Evolutionary conservation across 257 asterid species (phyloP), one percentile per base, ranked within the genome.

Genomic region (Solanum stenotomum): DNA sequence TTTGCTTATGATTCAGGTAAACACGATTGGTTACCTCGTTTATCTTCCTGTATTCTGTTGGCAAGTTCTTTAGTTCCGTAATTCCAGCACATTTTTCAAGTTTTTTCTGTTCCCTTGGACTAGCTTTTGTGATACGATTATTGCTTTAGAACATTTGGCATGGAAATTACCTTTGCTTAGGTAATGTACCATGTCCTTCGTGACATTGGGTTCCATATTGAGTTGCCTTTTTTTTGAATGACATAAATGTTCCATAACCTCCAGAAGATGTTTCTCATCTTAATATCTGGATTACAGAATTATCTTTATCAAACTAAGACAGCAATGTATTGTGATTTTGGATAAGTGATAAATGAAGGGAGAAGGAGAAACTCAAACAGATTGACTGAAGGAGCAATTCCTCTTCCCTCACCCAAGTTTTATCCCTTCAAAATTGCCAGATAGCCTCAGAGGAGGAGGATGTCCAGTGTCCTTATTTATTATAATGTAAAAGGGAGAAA

Each of bases 1-100:
- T 77, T 84, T 97, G 91, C 96, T 95, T 68, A 96, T 94, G 99
- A 96, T 97, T 94, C 99, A 94, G 92, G 94, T 91, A 84, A 83
- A 84, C 67, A 20, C 61, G 31, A 86, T 67, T 22, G 59, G 84
- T 77, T 40, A 40, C 34, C 84, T 40, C 13, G 33, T 56, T 46
- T n/a, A 22, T 49, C 49, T 52, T 40, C 46, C 10, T 56, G 85
- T 59, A 10, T 74, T 5, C 23, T 33, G 29, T 86, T 61, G 29
- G 7, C 72, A 56, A 31, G 35, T 63, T 65, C n/a, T 63, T 38
- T 37, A 25, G 70, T 84, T 40, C 61, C 25, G 25, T 59, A 68
- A 84, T 85, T 34, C 87, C 61, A 63, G 65, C 59, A 42, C 25
- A 42, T 42, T 63, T 35, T 63, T 49, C 61, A 37, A 85, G 87